phyloP scores from a whole-genome alignment of 257 asterid species.

The Solanum pimpinellifolium region DNA sequence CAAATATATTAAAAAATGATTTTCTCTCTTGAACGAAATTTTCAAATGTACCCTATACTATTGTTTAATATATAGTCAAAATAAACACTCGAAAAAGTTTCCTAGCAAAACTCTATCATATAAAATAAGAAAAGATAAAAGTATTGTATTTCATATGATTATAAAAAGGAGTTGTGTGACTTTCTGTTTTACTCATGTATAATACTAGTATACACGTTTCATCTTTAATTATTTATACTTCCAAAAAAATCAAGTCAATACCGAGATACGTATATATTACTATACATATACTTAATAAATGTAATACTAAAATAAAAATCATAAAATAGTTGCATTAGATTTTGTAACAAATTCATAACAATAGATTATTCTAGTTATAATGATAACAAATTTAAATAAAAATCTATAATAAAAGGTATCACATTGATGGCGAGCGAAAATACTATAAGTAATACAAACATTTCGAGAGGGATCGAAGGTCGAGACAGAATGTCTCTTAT shows the following conservation, averaged over 20 bases:
- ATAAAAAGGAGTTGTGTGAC: not conserved
- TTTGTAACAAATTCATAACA: not conserved
- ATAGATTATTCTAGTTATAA: not conserved
- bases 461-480: not conserved
- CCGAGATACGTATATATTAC: not conserved
- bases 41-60: not conserved
- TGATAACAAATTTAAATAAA: not conserved
- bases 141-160: not conserved
- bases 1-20: not conserved
- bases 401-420: not conserved
- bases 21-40: not conserved
- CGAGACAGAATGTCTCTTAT: too few species aligned
- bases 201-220: not conserved
- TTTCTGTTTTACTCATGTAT: not conserved
- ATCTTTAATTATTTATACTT: not conserved
- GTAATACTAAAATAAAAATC: not conserved
- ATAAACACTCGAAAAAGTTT: not conserved
- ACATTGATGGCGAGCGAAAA: not conserved
- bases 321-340: not conserved
- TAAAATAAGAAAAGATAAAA: not conserved
- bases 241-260: not conserved
- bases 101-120: not conserved
- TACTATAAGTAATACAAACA: too few species aligned
- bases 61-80: not conserved
- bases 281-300: not conserved